Evolutionary conservation across 805 yeast genomes (phyloP), one percentile per base, ranked within the genome.

Genomic region (Candida mattraensis): DNA sequence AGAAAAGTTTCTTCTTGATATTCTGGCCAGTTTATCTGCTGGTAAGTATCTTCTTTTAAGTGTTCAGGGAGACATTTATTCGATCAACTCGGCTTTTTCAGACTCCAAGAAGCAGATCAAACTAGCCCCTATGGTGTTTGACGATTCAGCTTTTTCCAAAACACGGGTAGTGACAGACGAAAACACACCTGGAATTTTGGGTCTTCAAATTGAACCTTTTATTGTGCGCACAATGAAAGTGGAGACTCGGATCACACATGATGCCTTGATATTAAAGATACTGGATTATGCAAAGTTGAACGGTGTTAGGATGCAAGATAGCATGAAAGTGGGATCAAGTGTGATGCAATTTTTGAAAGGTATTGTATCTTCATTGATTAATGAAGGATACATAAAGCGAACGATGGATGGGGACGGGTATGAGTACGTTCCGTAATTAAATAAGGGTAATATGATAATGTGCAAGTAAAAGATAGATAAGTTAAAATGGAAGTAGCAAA

Each of bases 321-420:
- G 20, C 8, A 18, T 20, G 9, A 25, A 30, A 9, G n/a, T 13
- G 12, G 33, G 34, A 13, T n/a, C n/a, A n/a, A 39, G 39, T 16
- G 35, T 36, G 5, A 30, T 36, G 13, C 40, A 37, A 8, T 33
- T 38, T 19, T 21, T 47, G 27, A 69, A 70, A 44, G 28, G 15
- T 6, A 49, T 50, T 16, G 48, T 70, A 11, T 73, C 67, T 35
- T 44, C 50, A 22, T 52, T 70, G 44, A 56, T 70, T 14, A 49
- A 47, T 14, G 55, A 50, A 13, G 74, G 65, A 25, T 68, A 49
- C 38, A 28, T 70, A 11, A 37, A 40, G 26, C 45, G 72, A 26
- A 29, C 10, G 18, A 14, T 13, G 5, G 38, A 38, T 7, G 30
- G 8, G 5, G 45, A 44, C 10, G 28, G 33, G n/a, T 44, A 48